Base-by-base conservation (phyloP, 1,284 basidiomycete species). In the Cutaneotrichosporon daszewskae region DNA sequence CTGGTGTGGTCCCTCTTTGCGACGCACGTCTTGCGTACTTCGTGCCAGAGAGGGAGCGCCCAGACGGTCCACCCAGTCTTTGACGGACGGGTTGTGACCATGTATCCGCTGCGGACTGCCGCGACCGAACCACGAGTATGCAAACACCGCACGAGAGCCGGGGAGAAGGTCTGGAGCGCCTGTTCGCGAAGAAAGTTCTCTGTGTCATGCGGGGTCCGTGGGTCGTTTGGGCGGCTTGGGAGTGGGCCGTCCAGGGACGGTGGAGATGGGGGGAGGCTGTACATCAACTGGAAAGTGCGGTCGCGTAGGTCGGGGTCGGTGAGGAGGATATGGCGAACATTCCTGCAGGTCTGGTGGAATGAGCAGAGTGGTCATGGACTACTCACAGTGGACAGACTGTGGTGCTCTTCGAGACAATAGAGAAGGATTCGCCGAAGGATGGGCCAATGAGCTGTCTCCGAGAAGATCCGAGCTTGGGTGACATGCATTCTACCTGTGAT, bases 51-150 rank as follows among this genome's bases (percentile, higher is more conserved):
- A 3, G 45, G 45, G 1, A 47, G 31, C 4, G 31, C 22, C 35
- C 36, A 38, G 12, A 43, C 36, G 2, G 36, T 31, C 40, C 40
- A 47, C 8, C 45, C 45, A 2, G 45, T 43, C n/a, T n/a, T n/a
- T n/a, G n/a, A n/a, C n/a, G 13, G 11, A 8, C 14, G 34, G 5
- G 16, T 6, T 3, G 35, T 23, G 5, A 39, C 35, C 36, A 47
- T 42, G 31, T 47, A 43, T 5, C 45, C 45, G 27, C 39, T 40
- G 9, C 36, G 32, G 1, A 39, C 36, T 16, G 31, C 40, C 4
- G 14, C 31, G 19, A 37, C 25, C 4, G 14, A 13, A 7, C 43
- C 40, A 1, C 13, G 5, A 1, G 31, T 12, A 22, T 42, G 45
- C n/a, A 38, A 25, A 19, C 40, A 47, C 17, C 40, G 40, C 5